These are phyloP conservation scores for Durio zibethinus DNA, from an alignment of 345 rosid genomes.

Conservation along the genomic window DNA sequence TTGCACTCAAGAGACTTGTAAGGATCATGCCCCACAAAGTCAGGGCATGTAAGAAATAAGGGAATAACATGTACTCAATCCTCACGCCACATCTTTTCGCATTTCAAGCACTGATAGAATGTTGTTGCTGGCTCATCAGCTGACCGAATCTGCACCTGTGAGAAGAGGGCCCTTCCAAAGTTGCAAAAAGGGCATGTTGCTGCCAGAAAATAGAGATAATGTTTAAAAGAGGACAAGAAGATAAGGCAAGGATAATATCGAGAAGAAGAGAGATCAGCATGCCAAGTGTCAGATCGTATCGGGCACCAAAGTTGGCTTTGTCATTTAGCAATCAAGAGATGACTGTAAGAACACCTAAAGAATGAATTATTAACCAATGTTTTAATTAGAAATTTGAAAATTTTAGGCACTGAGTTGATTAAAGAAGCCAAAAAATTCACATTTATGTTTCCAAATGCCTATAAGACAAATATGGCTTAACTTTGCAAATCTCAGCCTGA, in stretches of 20 bases:
- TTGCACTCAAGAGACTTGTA: background rate
- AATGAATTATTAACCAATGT: background rate
- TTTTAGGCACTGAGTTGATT: background rate
- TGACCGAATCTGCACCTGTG: slow-evolving; percentile 58
- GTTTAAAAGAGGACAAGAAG: background rate
- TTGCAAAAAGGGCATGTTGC: slow-evolving; percentile 58
- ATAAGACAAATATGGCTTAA: background rate
- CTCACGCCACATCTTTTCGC: slow-evolving; percentile 24
- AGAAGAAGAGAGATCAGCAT: background rate
- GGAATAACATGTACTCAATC: slow-evolving; percentile 8
- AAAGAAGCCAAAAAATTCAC: background rate
- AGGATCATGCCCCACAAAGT: background rate
- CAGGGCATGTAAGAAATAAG: background rate
- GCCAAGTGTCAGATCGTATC: background rate
- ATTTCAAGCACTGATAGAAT: slow-evolving; percentile 55
- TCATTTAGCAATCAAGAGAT: background rate
- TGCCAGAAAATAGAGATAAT: slow-evolving; percentile 15
- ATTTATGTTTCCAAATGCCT: background rate
- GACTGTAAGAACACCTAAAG: background rate
- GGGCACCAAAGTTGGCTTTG: background rate
- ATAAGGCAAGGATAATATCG: background rate
- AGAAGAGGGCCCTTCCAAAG: slow-evolving; percentile 51
- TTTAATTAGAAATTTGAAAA: background rate
- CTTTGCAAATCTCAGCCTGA: background rate
- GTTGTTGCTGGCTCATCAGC: slow-evolving; percentile 69